Evolutionary conservation across 208 protist species (phyloP), one percentile per base, ranked within the genome.

Genomic region (Trypanosomatidae sp.): DNA sequence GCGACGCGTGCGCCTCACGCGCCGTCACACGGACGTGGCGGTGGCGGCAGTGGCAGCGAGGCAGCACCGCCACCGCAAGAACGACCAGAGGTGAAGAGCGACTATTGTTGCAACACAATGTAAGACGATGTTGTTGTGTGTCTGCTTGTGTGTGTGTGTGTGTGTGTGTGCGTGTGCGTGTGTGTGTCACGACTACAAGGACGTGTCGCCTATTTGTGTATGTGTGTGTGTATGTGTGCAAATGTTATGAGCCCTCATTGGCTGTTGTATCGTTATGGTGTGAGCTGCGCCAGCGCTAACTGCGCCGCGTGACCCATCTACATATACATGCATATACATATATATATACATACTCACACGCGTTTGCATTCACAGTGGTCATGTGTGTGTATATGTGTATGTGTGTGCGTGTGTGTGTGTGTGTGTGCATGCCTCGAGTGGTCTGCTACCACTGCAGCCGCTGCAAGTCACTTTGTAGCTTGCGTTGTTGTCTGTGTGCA

Each of bases 261-360:
- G n/a, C n/a, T n/a, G n/a, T n/a, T 35, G 11, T 35, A 15, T 35
- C n/a, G 11, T n/a, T n/a, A 35, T n/a, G n/a, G 11, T 35, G 30
- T 35, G 30, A 35, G 11, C n/a, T 35, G n/a, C 30, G 30, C 30
- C n/a, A 35, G n/a, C 30, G n/a, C 11, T 35, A n/a, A n/a, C n/a
- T n/a, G n/a, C n/a, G n/a, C n/a, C n/a, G n/a, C n/a, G n/a, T 35
- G n/a, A 11, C 13, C 13, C 6, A 35, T 16, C 27, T 35, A n/a
- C 33, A 49, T 24, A 49, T 49, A 49, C 33, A 49, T 24, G 6
- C 35, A 41, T 41, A 49, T 20, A 15, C 22, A 23, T 15, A 49
- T 41, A 42, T 41, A 49, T 15, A 49, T 4, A 43, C 5, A 49
- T n/a, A 49, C n/a, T n/a, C 28, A 49, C 4, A 4, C n/a, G 11